Evolutionary conservation across 139 green algal genomes (phyloP), one percentile per base, ranked within the genome.

Genomic region (Nannochloris sp.): DNA sequence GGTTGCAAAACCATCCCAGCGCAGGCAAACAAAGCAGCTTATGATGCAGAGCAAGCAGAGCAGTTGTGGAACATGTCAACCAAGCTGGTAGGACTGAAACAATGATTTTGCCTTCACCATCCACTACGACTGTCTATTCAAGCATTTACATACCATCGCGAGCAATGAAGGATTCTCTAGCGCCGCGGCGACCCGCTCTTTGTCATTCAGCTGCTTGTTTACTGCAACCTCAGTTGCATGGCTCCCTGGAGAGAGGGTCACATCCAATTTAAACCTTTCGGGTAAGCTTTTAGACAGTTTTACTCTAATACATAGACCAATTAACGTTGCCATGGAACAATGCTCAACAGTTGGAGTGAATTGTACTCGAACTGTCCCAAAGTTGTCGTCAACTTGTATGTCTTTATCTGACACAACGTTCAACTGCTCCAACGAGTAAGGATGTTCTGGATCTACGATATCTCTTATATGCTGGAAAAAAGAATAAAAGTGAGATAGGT

Each of bases 151-250:
- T 10, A 98, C 94, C 87, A 96, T 96, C 8, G 86, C 78, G 5
- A 92, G 57, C 31, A 99, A 81, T 60, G 89, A 87, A 2, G 85
- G 81, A 72, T 99, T 99, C 61, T 99, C 94, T 48, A 99, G 75
- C 4, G 94, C 94, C 18, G 94, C 94, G 46, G 91, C 89, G 14
- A 98, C 92, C 0, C 94, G 75, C 63, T 99, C 94, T 84, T 99
- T 98, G 80, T 99, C 94, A 24, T 86, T 85, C 44, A 99, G 78
- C 82, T 99, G 94, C 76, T 96, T 97, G 79, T 98, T 99, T 3
- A 99, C 88, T 7, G 91, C 87, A 21, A 66, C 82, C 73, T 98
- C 92, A 23, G 80, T 85, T 14, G 81, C 69, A 62, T 98, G 92
- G 5, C 74, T 83, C 9, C 91, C 92, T 7, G 82, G 84, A 0